Evolutionary conservation across 2,329 filamentous ascomycete species (phyloP), one percentile per base, ranked within the genome.

Genomic region (Calonectria ilicicola): DNA sequence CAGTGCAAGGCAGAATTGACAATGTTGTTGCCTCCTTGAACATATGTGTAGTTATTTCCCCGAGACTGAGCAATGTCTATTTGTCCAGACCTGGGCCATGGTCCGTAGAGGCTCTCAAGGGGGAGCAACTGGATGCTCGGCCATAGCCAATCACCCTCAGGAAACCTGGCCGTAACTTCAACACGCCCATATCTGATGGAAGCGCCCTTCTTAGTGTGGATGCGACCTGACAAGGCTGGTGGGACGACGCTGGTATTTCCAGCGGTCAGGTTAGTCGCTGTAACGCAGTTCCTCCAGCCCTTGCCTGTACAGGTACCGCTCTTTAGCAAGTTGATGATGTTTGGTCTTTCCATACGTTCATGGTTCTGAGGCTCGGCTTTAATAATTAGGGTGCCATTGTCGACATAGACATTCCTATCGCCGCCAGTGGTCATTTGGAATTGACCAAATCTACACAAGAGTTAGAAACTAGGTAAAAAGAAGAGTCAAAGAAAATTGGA

Each of bases 111-210:
- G 67, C 91, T 88, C 51, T 92, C 87, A 58, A 91, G 91, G 1
- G 95, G 95, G 86, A 97, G 87, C 93, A 97, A 94, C 93, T 94
- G 96, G 79, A 97, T 96, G n/a, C 94, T 94, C 2, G 95, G 95
- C 95, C 95, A 97, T 14, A 97, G 88, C 95, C 95, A 97, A 85
- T 97, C 94, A 67, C 95, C 95, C 60, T 87, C 83, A 5, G 95
- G 94, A 32, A 97, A 85, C 83, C 93, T 93, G 29, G 95, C 95
- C 1, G 89, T 91, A 6, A 97, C 94, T 81, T 97, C 94, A 65
- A 97, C 89, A 51, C 94, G 93, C 60, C 95, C 95, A 81, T 94
- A 97, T 83, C 92, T 94, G 86, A 97, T 94, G 19, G 85, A 89
- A 8, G 91, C 91, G 19, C 92, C 91, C 51, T 90, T 90, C 80